Conservation (phyloP, 1,284 basidiomycete genomes). For the Sanghuangporus baumii region DNA sequence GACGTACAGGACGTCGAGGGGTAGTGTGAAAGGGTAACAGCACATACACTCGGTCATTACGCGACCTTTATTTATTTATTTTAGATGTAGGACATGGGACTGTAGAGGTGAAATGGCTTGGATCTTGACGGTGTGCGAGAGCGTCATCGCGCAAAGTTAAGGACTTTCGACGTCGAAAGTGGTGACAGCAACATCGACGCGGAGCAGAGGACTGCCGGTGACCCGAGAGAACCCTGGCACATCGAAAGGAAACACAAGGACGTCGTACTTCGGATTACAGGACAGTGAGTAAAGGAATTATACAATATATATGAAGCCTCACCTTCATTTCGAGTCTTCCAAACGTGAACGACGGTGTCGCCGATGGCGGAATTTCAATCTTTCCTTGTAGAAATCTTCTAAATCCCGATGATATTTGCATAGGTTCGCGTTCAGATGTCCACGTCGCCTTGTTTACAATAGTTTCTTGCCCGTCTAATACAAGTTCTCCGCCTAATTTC, state of each 20-base stretch:
- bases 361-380: slow-evolving; percentile 1
- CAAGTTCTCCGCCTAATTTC: slow-evolving; percentile 2
- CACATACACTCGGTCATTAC: no score
- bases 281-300: not conserved
- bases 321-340: slow-evolving; percentile 14
- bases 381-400: slow-evolving; percentile 9
- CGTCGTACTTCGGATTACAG: slow-evolving; percentile 2
- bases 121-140: no score
- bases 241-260: slow-evolving; percentile 4
- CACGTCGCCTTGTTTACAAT: slow-evolving; percentile 7
- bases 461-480: slow-evolving; percentile 3
- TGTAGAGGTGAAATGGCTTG: no score
- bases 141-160: not conserved
- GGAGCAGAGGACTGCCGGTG: not conserved
- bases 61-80: no score
- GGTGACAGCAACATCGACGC: not conserved
- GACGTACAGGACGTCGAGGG: no score
- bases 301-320: not conserved
- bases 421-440: not conserved
- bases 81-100: no score
- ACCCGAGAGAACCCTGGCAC: slow-evolving; percentile 2
- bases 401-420: not conserved
- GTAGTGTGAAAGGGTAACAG: no score
- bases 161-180: not conserved
- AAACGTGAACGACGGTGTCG: slow-evolving; percentile 10